Conservation (phyloP, 352 stramenopile genomes). For the Pythium angustatum region DNA sequence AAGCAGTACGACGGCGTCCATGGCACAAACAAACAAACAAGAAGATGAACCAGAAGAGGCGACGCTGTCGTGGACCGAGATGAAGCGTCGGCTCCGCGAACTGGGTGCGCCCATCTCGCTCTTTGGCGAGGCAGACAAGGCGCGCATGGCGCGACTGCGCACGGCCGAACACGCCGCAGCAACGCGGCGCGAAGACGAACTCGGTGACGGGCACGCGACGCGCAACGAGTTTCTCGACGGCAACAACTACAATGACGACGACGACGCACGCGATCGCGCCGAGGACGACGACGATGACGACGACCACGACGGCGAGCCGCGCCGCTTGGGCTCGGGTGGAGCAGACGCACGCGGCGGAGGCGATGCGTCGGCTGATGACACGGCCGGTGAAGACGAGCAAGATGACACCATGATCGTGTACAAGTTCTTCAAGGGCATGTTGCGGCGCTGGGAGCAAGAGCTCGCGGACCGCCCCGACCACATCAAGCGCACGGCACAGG, state of each 20-base stretch:
- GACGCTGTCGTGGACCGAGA: conserved; percentile 64
- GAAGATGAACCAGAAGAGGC: conserved; percentile 29
- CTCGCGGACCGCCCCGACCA: conserved; percentile 84
- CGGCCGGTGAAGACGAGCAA: conserved; percentile 26
- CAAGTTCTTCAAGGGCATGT: conserved; percentile 93
- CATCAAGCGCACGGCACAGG: conserved; percentile 89
- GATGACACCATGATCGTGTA: conserved; percentile 71
- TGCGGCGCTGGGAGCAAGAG: conserved; percentile 94
- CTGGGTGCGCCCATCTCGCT: conserved; percentile 84
- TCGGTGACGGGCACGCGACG: conserved; percentile 74
- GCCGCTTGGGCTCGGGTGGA: no score
- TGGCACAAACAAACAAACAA: neutral
- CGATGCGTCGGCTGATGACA: conserved; percentile 20
- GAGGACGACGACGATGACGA: conserved; percentile 46
- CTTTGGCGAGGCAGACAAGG: conserved; percentile 78
- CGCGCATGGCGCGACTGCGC: conserved; percentile 69
- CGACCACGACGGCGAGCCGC: conserved; percentile 23
- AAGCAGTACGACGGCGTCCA: neutral
- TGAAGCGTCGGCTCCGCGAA: conserved; percentile 80
- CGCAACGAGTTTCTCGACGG: conserved; percentile 76
- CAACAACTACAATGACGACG: conserved; percentile 30
- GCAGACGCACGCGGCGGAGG: conserved; percentile 26
- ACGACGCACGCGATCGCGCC: no score
- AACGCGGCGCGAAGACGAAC: conserved; percentile 62
- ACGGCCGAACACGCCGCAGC: conserved; percentile 65